Conservation (phyloP, 208 protist genomes). For the Wallacemonas sp. region DNA sequence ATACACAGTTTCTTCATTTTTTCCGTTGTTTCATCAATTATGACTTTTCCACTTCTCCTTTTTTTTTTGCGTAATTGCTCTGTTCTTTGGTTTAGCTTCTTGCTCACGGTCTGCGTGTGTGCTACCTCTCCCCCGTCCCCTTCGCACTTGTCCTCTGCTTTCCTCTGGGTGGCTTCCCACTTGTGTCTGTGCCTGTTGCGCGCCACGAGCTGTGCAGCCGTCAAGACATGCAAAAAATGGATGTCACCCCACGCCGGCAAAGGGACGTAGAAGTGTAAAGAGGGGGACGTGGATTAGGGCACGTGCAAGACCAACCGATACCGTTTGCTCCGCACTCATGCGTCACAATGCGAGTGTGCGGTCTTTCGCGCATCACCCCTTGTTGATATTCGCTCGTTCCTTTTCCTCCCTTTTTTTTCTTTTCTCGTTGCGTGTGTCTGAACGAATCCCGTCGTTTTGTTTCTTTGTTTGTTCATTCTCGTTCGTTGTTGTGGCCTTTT, state of each 20-base stretch:
- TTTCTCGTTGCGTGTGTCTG: too few species aligned
- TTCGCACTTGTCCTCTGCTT: background rate
- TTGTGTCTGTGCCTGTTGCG: background rate
- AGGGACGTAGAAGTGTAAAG: background rate
- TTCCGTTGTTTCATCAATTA: background rate
- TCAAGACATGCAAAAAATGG: background rate
- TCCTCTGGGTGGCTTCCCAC: background rate
- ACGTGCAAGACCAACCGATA: too few species aligned
- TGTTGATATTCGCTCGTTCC: background rate
- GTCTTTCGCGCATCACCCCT: background rate
- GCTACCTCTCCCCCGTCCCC: background rate
- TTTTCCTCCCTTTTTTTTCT: conserved; percentile 2
- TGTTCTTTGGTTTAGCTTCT: background rate
- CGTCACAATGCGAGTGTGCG: background rate
- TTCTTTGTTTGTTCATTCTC: background rate
- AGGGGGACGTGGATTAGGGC: background rate
- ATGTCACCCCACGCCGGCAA: too few species aligned
- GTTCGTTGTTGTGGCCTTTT: background rate
- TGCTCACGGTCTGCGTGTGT: background rate
- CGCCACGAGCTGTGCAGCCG: background rate
- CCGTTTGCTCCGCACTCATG: background rate
- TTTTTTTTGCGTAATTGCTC: background rate
- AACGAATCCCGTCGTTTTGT: background rate
- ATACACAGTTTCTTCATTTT: too few species aligned
- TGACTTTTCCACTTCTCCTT: background rate